Base-by-base conservation (phyloP, 495 filamentous ascomycete genomes). In the Lasiosphaeria miniovina region DNA sequence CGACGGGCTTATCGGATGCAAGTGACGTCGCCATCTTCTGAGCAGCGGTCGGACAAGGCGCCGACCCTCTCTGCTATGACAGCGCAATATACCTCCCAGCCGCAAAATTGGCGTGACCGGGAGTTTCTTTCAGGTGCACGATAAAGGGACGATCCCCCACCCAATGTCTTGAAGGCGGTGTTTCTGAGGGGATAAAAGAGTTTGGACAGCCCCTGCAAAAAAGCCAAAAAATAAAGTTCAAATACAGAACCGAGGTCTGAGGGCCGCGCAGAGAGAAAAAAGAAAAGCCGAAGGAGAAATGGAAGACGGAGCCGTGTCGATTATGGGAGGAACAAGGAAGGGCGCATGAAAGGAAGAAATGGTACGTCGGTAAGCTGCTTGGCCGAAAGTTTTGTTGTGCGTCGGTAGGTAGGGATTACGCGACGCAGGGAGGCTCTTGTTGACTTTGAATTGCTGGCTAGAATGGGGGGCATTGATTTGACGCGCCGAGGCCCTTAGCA, bases 21-120 rank as follows among this genome's bases (percentile, higher is more conserved):
- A 74, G 41, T n/a, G 70, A 68, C 41, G 69, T 70, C 52, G 71
- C 61, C 71, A 73, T 73, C 11, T 12, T 68, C 31, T 14, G 46
- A 43, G 60, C 56, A 49, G 53, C 57, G 41, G 61, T 50, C 60
- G 50, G 43, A 14, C 43, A 46, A 46, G 5, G 15, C 12, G 43
- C 43, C 43, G 43, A n/a, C 43, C 43, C 5, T n/a, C 43, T 41
- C 24, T 24, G 24, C 24, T 24, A 24, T 24, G 24, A 24, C 24
- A 24, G 24, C 24, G 24, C 24, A 24, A 24, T 24, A 2, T 24
- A 24, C 24, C 24, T 24, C 24, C 24, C 24, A 24, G 24, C 24
- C 24, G 24, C 24, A 24, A 24, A 24, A 24, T 24, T 24, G 24
- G 24, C 24, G 24, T 0, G 24, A 24, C 24, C 24, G 24, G 24